Percentiles rank a stretch among this genome's conserved stretches.
These are phyloP conservation scores for Lentinula guzmanii DNA, from an alignment of 768 basidiomycete genomes.

Conservation along the genomic window DNA sequence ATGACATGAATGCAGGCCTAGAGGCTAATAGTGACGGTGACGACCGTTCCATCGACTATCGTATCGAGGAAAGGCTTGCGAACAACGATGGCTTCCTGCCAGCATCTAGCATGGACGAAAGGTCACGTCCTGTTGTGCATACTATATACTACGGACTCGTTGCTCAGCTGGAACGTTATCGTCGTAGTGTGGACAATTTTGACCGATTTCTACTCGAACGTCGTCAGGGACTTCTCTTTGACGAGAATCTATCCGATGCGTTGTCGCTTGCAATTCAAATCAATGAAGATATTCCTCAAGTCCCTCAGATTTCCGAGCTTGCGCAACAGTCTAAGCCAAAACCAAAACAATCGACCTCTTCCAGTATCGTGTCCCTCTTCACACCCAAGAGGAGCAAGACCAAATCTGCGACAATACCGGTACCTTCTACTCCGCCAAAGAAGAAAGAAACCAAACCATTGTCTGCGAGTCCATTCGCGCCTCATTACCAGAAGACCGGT, in stretches of 20 bases:
- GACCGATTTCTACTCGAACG: conserved; percentile 82
- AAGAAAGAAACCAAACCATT: conserved; percentile 32
- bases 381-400: conserved; percentile 67
- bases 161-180: conserved; percentile 76
- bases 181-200: conserved; percentile 68
- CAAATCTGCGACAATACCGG: conserved; percentile 19
- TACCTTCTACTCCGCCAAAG: conserved; percentile 42
- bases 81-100: conserved; percentile 54
- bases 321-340: conserved; percentile 39
- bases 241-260: conserved; percentile 89
- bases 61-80: conserved; percentile 58
- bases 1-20: conserved; percentile 12
- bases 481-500: conserved; percentile 78
- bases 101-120: conserved; percentile 64
- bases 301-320: conserved; percentile 20
- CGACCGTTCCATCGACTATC: conserved; percentile 76
- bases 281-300: conserved; percentile 34
- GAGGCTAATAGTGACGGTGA: conserved; percentile 52
- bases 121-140: conserved; percentile 73
- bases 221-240: conserved; percentile 83
- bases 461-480: conserved; percentile 73
- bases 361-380: conserved; percentile 69
- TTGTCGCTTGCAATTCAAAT: conserved; percentile 69
- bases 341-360: conserved; percentile 44
- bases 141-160: conserved; percentile 78